Conservation (phyloP, 2,329 filamentous ascomycete genomes). For the Apiospora saccharicola region DNA sequence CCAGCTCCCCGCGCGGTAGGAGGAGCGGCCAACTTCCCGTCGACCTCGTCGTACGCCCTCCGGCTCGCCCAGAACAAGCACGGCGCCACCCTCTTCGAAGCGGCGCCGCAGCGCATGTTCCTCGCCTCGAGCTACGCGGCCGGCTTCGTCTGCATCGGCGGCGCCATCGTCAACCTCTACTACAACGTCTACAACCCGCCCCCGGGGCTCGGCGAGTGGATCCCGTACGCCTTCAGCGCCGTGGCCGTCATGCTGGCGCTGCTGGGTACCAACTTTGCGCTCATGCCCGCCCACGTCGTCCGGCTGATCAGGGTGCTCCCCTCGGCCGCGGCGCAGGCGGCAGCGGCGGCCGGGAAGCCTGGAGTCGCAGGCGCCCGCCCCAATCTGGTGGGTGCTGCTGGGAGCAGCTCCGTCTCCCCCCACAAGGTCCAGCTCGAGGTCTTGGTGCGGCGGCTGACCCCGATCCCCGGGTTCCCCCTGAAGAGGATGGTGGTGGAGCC, state of each 20-base stretch:
- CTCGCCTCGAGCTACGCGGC: slow-evolving; percentile 66
- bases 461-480: slow-evolving; percentile 54
- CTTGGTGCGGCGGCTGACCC: slow-evolving; percentile 52
- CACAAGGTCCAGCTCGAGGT: slow-evolving; percentile 58
- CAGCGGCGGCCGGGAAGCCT: slow-evolving; percentile 26
- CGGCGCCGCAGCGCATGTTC: slow-evolving; percentile 69
- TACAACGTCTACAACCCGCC: slow-evolving; percentile 57
- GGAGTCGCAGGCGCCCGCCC: slow-evolving; percentile 26
- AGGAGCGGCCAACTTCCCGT: slow-evolving; percentile 30
- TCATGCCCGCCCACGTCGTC: slow-evolving; percentile 65
- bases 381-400: neutral
- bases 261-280: slow-evolving; percentile 66
- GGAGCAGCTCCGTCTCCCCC: neutral
- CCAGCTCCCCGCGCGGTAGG: neutral
- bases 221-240: slow-evolving; percentile 63
- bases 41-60: slow-evolving; percentile 54
- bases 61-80: slow-evolving; percentile 63
- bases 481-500: slow-evolving; percentile 52
- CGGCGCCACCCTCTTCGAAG: slow-evolving; percentile 69
- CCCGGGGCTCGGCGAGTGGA: slow-evolving; percentile 61
- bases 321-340: slow-evolving; percentile 29
- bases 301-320: slow-evolving; percentile 64
- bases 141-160: slow-evolving; percentile 60
- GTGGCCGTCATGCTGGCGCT: slow-evolving; percentile 66
- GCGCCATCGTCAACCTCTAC: slow-evolving; percentile 59